Base-by-base conservation (phyloP, 805 yeast species). In the Yamadazyma akitaensis region DNA sequence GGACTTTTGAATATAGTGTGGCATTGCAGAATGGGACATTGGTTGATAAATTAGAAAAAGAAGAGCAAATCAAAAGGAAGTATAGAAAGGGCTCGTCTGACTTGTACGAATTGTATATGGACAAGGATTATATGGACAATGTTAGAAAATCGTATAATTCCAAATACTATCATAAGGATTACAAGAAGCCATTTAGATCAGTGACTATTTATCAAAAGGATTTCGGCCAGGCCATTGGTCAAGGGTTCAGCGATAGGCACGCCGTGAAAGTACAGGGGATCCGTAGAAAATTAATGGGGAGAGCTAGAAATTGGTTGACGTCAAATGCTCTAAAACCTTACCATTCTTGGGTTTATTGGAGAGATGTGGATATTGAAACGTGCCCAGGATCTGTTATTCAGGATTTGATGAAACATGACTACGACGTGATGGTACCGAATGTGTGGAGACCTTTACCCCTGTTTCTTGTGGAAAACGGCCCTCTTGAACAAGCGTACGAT, bases 381-480 rank as follows among this genome's bases (percentile, higher is more conserved):
- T 81, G 87, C 54, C 91, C 92, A 0, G 89, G 88, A 5, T 74
- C 83, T 36, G 84, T 87, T 41, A 79, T 87, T 50, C 82, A 87
- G 63, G 83, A 78, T 58, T 70, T 87, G 66, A 86, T 87, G 92
- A 75, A 77, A 51, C 70, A 65, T 46, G 77, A 79, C 53, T 83
- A 75, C 59, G 96, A 87, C 59, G 85, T 87, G 13, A 73, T 87
- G 63, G 83, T 85, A 34, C 96, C 89, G 25, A 89, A 94, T 60
- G 97, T 94, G 30, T 94, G 99, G 99, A 77, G 99, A 57, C 99
- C 98, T 2, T 74, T 94, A 51, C 99, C 99, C 2, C 85, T 83
- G 39, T 94, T 91, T 67, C 77, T 94, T 51, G 95, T 94, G 16
- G 80, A 81, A 53, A 24, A 34, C 2, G 38, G 43, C 2, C 43